Evolutionary conservation across 2,329 filamentous ascomycete genomes (phyloP).

Genomic region (Coniella vitis): DNA sequence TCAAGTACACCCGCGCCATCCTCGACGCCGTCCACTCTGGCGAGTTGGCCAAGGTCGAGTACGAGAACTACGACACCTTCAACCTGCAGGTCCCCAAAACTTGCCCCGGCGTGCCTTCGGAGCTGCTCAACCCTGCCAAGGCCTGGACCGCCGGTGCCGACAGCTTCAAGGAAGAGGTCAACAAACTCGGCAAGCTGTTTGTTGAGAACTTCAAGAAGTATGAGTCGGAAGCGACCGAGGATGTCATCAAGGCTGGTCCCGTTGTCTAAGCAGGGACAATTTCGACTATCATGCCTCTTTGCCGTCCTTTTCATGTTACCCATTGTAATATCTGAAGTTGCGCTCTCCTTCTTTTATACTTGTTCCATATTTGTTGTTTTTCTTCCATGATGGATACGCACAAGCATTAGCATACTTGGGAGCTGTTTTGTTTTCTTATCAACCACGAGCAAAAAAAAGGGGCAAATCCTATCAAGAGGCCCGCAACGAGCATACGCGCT

Average conservation of each 20-base stretch:
- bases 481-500: slow-evolving; percentile 17
- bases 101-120: slow-evolving; percentile 80
- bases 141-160: slow-evolving; percentile 80
- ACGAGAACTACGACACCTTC: slow-evolving; percentile 93
- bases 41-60: slow-evolving; percentile 87
- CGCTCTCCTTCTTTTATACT: not conserved
- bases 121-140: slow-evolving; percentile 90
- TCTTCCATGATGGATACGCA: slow-evolving; percentile 6
- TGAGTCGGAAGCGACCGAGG: slow-evolving; percentile 71
- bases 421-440: slow-evolving; percentile 7
- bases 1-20: slow-evolving; percentile 98
- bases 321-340: not conserved
- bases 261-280: slow-evolving; percentile 22
- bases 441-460: slow-evolving; percentile 1
- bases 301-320: not conserved
- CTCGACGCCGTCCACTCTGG: slow-evolving; percentile 97
- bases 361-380: not conserved
- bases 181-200: slow-evolving; percentile 85
- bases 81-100: slow-evolving; percentile 92
- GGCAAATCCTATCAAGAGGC: slow-evolving; percentile 14
- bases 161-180: slow-evolving; percentile 80
- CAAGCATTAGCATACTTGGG: slow-evolving; percentile 6
- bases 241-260: slow-evolving; percentile 65
- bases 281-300: not conserved
- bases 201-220: slow-evolving; percentile 98